Evolutionary conservation across 2,329 filamentous ascomycete species (phyloP), one percentile per base, ranked within the genome.

Genomic region (Dactylellina haptotyla): DNA sequence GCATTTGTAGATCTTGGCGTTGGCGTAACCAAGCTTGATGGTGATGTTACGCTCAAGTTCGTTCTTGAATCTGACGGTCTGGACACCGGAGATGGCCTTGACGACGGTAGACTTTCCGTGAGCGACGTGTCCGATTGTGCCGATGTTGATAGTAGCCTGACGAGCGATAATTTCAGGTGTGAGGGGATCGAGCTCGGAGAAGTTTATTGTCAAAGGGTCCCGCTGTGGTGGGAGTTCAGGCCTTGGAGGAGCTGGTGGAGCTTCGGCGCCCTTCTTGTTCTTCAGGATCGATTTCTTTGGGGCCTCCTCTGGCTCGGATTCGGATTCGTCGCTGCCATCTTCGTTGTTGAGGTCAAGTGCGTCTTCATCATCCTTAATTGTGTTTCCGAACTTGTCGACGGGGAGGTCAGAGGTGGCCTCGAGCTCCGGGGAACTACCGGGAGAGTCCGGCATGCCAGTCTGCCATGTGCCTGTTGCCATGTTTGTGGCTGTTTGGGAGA

Each of bases 1-100:
- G 83, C 95, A 99, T 86, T 97, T 92, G 89, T 98, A 99, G 82
- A 99, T 93, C 84, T 99, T 98, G 79, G 95, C 95, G 83, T 99
- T 99, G 82, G 95, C 95, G 82, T 99, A 99, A 81, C 95, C 95
- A 79, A 99, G 88, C 88, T 99, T 99, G 86, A 99, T 99, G 80
- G 95, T 99, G 80, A 99, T 99, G 83, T 99, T 99, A 80, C 95
- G 88, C 84, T 98, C 96, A 84, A 97, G 85, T 84, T 99, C 95
- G 85, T 98, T 99, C 90, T 99, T 99, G 87, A 99, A 99, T 78
- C 95, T 89, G 80, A 99, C 95, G 16, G 95, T 99, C 87, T 99
- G 95, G 76, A 99, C 95, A 75, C 95, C 95, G 1, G 95, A 98
- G 79, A 99, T 98, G 79, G 95, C 95, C 87, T 99, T 99, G 79